Evolutionary conservation across 2,329 filamentous ascomycete genomes (phyloP), one percentile per base, ranked within the genome.

Genomic region (Neurospora sp.): DNA sequence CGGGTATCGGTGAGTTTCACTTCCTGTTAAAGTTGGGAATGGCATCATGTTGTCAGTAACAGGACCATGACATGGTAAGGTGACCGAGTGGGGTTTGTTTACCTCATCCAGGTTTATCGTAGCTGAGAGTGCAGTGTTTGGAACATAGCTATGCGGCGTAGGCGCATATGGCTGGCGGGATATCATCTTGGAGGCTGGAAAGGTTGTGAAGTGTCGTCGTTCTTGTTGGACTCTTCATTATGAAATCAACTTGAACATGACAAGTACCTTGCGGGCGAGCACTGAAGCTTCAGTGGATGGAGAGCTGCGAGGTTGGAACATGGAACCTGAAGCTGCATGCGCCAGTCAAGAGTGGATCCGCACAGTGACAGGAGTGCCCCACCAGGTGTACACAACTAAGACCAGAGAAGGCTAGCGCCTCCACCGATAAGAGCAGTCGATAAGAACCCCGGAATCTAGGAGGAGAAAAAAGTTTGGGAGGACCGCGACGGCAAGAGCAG

Each of bases 31-130:
- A 42, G 66, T 43, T 43, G 28, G 43, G 36, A 33, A 58, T 19
- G 10, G 17, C 33, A 66, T 38, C 67, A 42, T 62, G 52, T 15
- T 62, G 23, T 62, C 28, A 62, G 28, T 36, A 62, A 36, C 13
- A 17, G 23, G 52, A 33, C 5, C 23, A 28, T 58, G 23, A 33
- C 52, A 33, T 33, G 52, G 6, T 19, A 23, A 6, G 19, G 19
- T 52, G 28, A 15, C 46, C 42, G 43, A 15, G 66, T 46, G 52
- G 52, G 68, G 36, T 10, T 19, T 43, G 28, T 79, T 73, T 83
- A 94, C 93, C 84, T 97, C 93, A 78, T 97, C 95, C 66, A 97
- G 89, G 78, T 94, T 97, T 81, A 97, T 97, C 19, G 91, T 96
- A 23, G 94, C 93, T 4, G 93, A 92, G 11, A 96, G 85, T 9